phyloP scores from a whole-genome alignment of 257 asterid genomes.

The Primulina eburnea region DNA sequence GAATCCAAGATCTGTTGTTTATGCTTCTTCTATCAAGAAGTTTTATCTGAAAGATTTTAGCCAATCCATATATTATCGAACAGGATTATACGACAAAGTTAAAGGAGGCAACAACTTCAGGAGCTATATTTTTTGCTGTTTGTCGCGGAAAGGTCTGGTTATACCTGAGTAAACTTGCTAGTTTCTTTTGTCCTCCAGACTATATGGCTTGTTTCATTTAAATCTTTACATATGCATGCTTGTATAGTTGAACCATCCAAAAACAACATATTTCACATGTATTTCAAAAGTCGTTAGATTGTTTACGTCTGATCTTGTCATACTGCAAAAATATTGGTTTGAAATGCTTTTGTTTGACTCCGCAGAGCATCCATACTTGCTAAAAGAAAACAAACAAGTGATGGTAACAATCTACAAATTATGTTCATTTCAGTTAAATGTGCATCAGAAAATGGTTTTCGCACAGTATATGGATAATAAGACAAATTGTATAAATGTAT shows the following conservation, averaged over 20 bases:
- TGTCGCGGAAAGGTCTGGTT: slow-evolving; percentile 93
- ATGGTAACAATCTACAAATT: no score
- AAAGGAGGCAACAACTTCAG: slow-evolving; percentile 62
- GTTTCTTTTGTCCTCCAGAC: slow-evolving; percentile 1
- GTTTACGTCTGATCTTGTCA: neutral
- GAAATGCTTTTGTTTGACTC: no score
- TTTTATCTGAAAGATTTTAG: slow-evolving; percentile 21
- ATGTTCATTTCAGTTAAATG: no score
- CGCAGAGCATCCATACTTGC: no score
- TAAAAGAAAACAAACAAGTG: no score
- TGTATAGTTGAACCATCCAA: neutral
- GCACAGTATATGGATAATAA: no score
- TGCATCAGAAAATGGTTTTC: no score
- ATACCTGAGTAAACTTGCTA: slow-evolving; percentile 29
- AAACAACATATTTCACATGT: neutral
- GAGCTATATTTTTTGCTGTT: slow-evolving; percentile 92
- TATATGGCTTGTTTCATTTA: neutral
- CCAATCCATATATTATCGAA: slow-evolving; percentile 27
- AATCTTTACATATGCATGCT: neutral
- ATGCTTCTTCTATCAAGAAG: slow-evolving; percentile 15
- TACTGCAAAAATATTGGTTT: neutral
- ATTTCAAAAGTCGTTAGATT: neutral
- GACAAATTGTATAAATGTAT: no score
- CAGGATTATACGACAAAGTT: slow-evolving; percentile 90
- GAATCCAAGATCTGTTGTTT: slow-evolving; percentile 18